phyloP scores from a whole-genome alignment of 1,284 basidiomycete species.

The Malassezia sympodialis region DNA sequence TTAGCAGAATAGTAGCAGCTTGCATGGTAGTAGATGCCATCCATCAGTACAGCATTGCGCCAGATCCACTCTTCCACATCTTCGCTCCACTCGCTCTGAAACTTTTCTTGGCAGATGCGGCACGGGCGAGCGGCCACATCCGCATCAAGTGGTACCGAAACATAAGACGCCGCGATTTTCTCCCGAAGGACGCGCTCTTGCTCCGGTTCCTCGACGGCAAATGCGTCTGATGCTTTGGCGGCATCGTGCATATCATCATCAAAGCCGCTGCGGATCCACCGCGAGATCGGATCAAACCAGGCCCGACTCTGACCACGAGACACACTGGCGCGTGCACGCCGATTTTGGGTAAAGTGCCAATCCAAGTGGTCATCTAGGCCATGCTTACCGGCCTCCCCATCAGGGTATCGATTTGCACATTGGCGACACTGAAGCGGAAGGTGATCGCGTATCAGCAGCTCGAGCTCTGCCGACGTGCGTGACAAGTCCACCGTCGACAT shows the following conservation, averaged over 20 bases:
- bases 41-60: slow-evolving; percentile 75
- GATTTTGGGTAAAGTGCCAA: slow-evolving; percentile 91
- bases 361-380: slow-evolving; percentile 81
- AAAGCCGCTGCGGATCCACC: slow-evolving; percentile 48
- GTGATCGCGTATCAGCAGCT: slow-evolving; percentile 48
- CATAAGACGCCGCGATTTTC: slow-evolving; percentile 53
- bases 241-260: slow-evolving; percentile 21
- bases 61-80: slow-evolving; percentile 99
- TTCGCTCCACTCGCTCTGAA: slow-evolving; percentile 86
- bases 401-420: slow-evolving; percentile 77
- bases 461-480: slow-evolving; percentile 55
- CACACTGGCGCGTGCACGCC: slow-evolving; percentile 69
- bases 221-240: slow-evolving; percentile 51
- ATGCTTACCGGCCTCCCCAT: slow-evolving; percentile 62
- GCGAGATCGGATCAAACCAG: slow-evolving; percentile 78
- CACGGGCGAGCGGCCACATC: slow-evolving; percentile 77
- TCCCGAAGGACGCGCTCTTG: slow-evolving; percentile 59
- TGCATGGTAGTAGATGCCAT: slow-evolving; percentile 53
- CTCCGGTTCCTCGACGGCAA: slow-evolving; percentile 52
- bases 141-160: slow-evolving; percentile 65
- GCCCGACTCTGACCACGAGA: slow-evolving; percentile 79
- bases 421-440: slow-evolving; percentile 80
- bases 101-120: slow-evolving; percentile 88
- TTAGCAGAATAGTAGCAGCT: slow-evolving; percentile 46
- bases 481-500: slow-evolving; percentile 64